Conservation (phyloP, 495 filamentous ascomycete genomes). For the Sphaerosporella brunnea region DNA sequence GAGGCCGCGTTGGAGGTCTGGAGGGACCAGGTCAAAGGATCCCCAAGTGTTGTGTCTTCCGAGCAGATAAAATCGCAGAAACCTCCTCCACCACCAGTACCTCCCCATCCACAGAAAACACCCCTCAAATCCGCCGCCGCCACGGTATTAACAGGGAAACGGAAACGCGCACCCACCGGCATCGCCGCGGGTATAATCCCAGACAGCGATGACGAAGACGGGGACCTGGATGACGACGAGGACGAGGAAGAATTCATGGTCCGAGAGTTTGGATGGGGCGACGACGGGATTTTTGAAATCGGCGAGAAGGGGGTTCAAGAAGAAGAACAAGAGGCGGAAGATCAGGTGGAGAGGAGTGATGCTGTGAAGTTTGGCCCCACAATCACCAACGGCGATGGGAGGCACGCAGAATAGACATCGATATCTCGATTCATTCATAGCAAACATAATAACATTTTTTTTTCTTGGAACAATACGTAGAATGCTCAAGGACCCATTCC, state of each 20-base stretch:
- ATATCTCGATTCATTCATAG: too few relatives aligned
- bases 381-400: too few relatives aligned
- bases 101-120: not conserved
- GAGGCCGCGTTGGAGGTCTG: slow-evolving; percentile 40
- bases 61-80: not conserved
- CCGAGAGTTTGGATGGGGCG: not conserved
- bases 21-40: slow-evolving; percentile 8
- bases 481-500: too few relatives aligned
- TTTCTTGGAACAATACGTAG: too few relatives aligned
- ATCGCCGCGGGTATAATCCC: slow-evolving; percentile 26
- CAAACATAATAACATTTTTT: too few relatives aligned
- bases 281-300: not conserved
- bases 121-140: not conserved
- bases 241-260: not conserved
- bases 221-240: slow-evolving; percentile 28
- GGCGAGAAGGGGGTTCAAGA: not conserved
- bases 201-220: slow-evolving; percentile 20
- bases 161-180: not conserved
- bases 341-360: too few relatives aligned
- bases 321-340: too few relatives aligned
- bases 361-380: too few relatives aligned
- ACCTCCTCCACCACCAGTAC: not conserved
- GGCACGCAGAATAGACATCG: too few relatives aligned
- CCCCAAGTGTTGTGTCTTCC: not conserved
- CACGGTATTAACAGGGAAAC: slow-evolving; percentile 29